Evolutionary conservation across 2,329 filamentous ascomycete genomes (phyloP), one percentile per base, ranked within the genome.

Genomic region (Bipolaris gigantea): DNA sequence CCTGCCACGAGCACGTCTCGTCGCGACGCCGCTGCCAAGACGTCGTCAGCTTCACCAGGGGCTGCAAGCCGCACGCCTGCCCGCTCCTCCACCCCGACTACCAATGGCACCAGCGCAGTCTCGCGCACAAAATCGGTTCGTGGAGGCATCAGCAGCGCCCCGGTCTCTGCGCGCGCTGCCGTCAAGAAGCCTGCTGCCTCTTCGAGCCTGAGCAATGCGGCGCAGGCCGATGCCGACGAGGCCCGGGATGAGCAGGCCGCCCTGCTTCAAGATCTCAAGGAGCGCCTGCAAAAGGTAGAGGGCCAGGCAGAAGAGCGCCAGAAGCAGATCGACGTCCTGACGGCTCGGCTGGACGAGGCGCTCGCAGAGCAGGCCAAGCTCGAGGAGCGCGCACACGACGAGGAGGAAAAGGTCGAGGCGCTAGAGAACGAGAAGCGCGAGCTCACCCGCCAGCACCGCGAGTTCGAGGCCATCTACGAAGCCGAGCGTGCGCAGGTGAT

Each of bases 401-500:
- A 85, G 67, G 92, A 94, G 57, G 90, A 93, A 73, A 86, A 88
- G 69, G 84, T 93, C 54, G 92, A 96, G 74, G 80, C 83, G 7
- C 80, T 97, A 49, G 86, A 87, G 69, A 92, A 90, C 66, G 90
- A 96, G 69, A 92, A 94, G 77, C 85, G 90, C 65, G 92, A 97
- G 64, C 82, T 88, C 50, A 85, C 87, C 27, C 85, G 92, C 60
- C 89, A 95, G 75, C 89, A 90, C 69, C 86, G 93, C 60, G 94
- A 99, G 73, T 87, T 97, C 78, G 92, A 97, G 75, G 86, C 87
- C 60, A 92, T 95, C 61, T 95, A 96, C 73, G 93, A 97, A 74
- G 86, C 89, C 40, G 94, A 99, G 76, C 85, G 91, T 59, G 90
- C 88, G 69, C 86, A 90, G 50, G 89, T 93, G 77, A 86, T 90